Evolutionary conservation across 371 early-diverging fungal genomes (phyloP), one percentile per base, ranked within the genome.

Genomic region (Circinella minor): DNA sequence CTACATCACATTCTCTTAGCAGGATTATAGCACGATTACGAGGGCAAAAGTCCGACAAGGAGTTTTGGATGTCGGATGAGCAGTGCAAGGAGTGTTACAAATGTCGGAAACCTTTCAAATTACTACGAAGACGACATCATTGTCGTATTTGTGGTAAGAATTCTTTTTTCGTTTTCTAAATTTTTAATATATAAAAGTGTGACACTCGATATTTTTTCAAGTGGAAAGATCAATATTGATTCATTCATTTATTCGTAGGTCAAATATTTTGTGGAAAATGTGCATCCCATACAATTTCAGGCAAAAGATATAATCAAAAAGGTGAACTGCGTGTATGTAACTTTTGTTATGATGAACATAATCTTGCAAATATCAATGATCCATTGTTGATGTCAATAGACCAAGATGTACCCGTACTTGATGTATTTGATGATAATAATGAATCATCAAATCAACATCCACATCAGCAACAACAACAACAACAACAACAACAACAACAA

Each of bases 61-160:
- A 91, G 61, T 93, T 90, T 72, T 94, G 95, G 95, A 95, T 95
- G 93, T 86, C 89, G 39, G 95, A 95, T 72, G 95, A 94, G 57
- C 86, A 87, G 57, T 90, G 89, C 67, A 91, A 91, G 70, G 92
- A 92, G 72, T 95, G 95, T 76, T 94, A 92, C 80, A 90, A 92
- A 20, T 95, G 96, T 76, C 89, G 90, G 61, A 84, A 80, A 43
- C 83, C 90, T 0, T 95, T 95, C 75, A 89, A 88, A 14, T 67
- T 89, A 4, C 86, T 92, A 64, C 81, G 93, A 54, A 78, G 95
- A 61, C 90, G 88, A 68, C 96, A 95, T 71, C 96, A 95, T 71
- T 95, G 96, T 73, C 88, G 96, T 17, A 89, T 92, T 39, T 95
- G 96, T 79, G 94, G 93, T 89, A 85, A 69, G 76, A 67, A 36